Conservation (phyloP, 352 stramenopile species). For the Blastocystis hominis region DNA sequence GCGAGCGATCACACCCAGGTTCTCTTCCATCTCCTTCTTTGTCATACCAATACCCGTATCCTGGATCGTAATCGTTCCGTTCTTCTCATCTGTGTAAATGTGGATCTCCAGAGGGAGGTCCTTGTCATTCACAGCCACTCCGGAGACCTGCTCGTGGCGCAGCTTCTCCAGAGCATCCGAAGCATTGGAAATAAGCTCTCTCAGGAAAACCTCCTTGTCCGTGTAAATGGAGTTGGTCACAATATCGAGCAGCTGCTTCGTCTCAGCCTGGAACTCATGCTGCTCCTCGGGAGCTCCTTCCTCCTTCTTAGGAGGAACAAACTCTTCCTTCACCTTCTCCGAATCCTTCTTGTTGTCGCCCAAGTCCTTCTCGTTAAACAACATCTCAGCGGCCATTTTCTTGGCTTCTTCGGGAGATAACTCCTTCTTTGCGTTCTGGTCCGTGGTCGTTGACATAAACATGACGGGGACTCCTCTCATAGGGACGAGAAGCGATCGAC, state of each 20-base stretch:
- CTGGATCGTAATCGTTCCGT: constrained; percentile 87
- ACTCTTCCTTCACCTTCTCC: constrained; percentile 5
- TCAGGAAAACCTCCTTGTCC: constrained; percentile 96
- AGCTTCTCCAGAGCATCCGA: constrained; percentile 97
- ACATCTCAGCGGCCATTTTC: constrained; percentile 55
- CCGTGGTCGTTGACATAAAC: constrained; percentile 31
- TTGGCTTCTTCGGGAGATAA: constrained; percentile 39
- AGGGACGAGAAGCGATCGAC: background rate
- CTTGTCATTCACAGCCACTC: constrained; percentile 68
- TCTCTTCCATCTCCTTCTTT: constrained; percentile 85
- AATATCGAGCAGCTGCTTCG: constrained; percentile 85
- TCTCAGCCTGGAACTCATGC: constrained; percentile 86
- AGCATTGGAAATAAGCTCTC: constrained; percentile 95
- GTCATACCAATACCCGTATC: constrained; percentile 97
- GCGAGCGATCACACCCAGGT: constrained; percentile 95
- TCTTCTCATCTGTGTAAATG: constrained; percentile 86
- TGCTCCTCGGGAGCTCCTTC: constrained; percentile 63
- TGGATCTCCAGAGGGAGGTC: constrained; percentile 85
- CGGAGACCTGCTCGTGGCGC: constrained; percentile 75
- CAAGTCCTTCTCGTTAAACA: constrained; percentile 55
- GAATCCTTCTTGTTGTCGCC: constrained; percentile 36
- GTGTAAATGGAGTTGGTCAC: constrained; percentile 99
- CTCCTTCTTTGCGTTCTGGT: constrained; percentile 47
- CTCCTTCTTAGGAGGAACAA: constrained; percentile 54
- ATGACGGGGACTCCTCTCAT: background rate